Evolutionary conservation across 2,329 filamentous ascomycete species (phyloP), one percentile per base, ranked within the genome.

Genomic region (Penicillium sp.): DNA sequence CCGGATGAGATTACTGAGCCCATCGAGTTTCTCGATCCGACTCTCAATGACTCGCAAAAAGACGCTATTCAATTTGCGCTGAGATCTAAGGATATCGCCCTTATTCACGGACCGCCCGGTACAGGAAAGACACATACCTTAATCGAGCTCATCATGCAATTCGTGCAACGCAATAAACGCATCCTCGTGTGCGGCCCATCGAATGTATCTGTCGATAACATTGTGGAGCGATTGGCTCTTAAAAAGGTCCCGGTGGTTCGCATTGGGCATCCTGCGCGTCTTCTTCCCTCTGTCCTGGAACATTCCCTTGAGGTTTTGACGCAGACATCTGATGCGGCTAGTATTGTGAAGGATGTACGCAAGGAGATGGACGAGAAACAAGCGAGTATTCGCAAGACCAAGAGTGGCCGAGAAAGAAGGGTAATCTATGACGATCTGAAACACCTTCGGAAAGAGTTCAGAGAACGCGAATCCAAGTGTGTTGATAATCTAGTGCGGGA

Each of bases 161-260:
- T 98, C 65, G 80, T 96, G 54, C 88, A 87, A 69, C 84, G 85
- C 24, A 84, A 87, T 33, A 82, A 88, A 53, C 86, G 92, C 1
- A 81, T 98, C 11, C 82, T 98, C 1, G 93, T 98, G n/a, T 98
- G 95, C 68, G 95, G 93, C 0, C 95, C 95, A 0, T 96, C 91
- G 29, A 99, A 99, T 72, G 93, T 99, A 65, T 95, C 91, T 0
- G 95, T 99, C 1, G 95, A 99, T 82, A 99, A 99, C 70, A 96
- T 99, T 56, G 93, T 97, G 9, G 95, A 99, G 76, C 87, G 95
- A 8, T 83, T 98, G 1, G 86, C 92, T 2, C 87, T 90, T 0
- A 90, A 93, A 73, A 92, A 91, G 68, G 82, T 97, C 1, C 89
- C 91, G 0, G 91, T 98, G 67, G 84, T 98, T 35, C 89, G 95